phyloP scores from a whole-genome alignment of 306 rosid species.

The Crotalaria pallida region DNA sequence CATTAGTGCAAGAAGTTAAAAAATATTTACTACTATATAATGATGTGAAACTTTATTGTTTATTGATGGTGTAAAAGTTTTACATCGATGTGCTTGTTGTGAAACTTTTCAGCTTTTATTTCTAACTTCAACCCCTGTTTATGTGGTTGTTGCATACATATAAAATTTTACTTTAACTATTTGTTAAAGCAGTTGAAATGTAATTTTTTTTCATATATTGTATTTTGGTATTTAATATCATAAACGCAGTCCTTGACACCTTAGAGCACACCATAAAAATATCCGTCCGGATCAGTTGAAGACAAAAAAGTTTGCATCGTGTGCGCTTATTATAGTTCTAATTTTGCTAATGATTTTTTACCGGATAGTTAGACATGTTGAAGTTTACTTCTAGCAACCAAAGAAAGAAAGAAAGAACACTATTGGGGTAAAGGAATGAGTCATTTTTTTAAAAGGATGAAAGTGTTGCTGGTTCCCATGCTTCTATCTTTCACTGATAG shows the following conservation, averaged over 20 bases:
- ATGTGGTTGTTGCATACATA: too few relatives aligned
- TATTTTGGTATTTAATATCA: neutral
- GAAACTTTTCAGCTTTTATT: too few relatives aligned
- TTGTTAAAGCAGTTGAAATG: neutral
- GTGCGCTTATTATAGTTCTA: too few relatives aligned
- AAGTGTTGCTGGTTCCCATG: neutral
- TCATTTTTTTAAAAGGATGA: neutral
- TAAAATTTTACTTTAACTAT: neutral
- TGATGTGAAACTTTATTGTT: too few relatives aligned
- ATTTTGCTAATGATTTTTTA: too few relatives aligned
- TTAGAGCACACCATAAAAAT: too few relatives aligned
- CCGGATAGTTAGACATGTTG: neutral
- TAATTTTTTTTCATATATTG: neutral
- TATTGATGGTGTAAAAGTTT: too few relatives aligned
- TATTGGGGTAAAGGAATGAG: neutral
- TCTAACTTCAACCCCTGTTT: too few relatives aligned
- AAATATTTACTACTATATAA: too few relatives aligned
- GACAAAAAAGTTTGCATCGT: too few relatives aligned
- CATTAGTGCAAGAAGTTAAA: neutral
- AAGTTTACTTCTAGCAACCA: neutral
- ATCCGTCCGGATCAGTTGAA: neutral
- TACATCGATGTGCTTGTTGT: too few relatives aligned
- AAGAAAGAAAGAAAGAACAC: too few relatives aligned
- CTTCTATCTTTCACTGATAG: neutral
- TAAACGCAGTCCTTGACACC: neutral